These are phyloP conservation scores for Elasticomyces elasticus DNA, from an alignment of 495 filamentous ascomycete genomes.

Conservation along the genomic window DNA sequence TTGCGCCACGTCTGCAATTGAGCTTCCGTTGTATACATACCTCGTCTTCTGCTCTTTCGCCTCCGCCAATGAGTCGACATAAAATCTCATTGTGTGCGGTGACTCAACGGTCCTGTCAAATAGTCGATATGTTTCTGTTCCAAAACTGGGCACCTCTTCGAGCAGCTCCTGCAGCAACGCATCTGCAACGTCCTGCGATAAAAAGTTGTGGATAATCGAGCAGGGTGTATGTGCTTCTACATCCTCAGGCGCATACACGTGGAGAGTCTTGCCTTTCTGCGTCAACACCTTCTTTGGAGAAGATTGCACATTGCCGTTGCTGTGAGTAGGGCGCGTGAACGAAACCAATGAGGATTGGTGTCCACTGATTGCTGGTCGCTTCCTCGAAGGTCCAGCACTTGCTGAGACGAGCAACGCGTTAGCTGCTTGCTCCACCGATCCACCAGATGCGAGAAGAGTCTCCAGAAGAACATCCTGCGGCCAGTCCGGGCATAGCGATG, in stretches of 20 bases:
- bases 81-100: constrained; percentile 73
- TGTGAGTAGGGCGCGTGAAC: constrained; percentile 10
- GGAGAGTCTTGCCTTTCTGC: constrained; percentile 69
- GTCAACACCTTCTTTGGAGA: constrained; percentile 40
- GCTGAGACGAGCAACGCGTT: constrained; percentile 38
- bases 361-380: constrained; percentile 32
- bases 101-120: constrained; percentile 76
- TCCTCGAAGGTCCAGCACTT: constrained; percentile 26
- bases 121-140: constrained; percentile 63
- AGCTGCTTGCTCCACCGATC: constrained; percentile 58
- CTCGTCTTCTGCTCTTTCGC: constrained; percentile 54
- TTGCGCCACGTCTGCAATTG: constrained; percentile 60
- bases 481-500: constrained; percentile 59
- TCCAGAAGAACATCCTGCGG: constrained; percentile 60
- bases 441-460: constrained; percentile 62
- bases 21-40: constrained; percentile 74
- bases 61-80: constrained; percentile 60
- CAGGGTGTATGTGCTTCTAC: constrained; percentile 74
- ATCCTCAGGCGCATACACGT: constrained; percentile 70
- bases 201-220: constrained; percentile 84
- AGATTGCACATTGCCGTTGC: neutral
- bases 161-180: constrained; percentile 66
- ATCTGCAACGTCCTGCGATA: constrained; percentile 60
- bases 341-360: constrained; percentile 48
- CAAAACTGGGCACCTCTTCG: constrained; percentile 63